These are phyloP conservation scores for Cadophora sp. DNA, from an alignment of 2,329 filamentous ascomycete genomes.

Conservation along the genomic window DNA sequence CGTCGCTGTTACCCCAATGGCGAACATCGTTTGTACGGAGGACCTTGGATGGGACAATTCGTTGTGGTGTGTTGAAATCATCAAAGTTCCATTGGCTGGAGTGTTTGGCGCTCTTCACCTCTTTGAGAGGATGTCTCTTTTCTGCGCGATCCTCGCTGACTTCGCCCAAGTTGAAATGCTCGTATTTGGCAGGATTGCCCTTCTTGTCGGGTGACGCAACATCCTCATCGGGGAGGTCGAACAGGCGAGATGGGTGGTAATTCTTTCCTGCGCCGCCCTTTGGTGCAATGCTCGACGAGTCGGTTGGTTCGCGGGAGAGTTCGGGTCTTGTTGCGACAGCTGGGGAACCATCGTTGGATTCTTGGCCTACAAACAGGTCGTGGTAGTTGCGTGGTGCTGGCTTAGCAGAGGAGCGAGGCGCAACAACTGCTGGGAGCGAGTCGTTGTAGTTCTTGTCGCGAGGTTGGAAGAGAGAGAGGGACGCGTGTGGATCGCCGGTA, in stretches of 20 bases:
- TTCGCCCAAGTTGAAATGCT: conserved; percentile 84
- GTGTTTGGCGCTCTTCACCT: conserved; percentile 64
- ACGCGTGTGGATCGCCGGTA: conserved; percentile 70
- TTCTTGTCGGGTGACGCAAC: conserved; percentile 52
- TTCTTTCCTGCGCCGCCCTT: conserved; percentile 67
- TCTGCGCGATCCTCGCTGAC: conserved; percentile 51
- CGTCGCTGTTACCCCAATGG: conserved; percentile 79
- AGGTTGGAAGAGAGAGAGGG: conserved; percentile 76
- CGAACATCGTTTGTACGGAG: conserved; percentile 72
- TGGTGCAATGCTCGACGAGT: conserved; percentile 47
- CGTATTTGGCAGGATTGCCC: conserved; percentile 79
- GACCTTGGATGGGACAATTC: conserved; percentile 66
- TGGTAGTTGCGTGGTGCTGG: conserved; percentile 69
- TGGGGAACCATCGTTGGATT: conserved; percentile 39
- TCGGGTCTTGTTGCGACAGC: conserved; percentile 17
- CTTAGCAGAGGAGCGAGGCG: conserved; percentile 73
- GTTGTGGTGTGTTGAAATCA: conserved; percentile 85
- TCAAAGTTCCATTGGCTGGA: conserved; percentile 85
- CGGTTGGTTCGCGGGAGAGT: conserved; percentile 15
- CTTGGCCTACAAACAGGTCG: conserved; percentile 70
- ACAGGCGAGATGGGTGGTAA: conserved; percentile 67
- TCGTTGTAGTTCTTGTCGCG: conserved; percentile 66
- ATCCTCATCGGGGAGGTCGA: conserved; percentile 64
- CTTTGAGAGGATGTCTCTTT: conserved; percentile 37
- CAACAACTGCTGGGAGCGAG: conserved; percentile 58